phyloP scores from a whole-genome alignment of 306 rosid genomes.

The Canavalia gladiata region DNA sequence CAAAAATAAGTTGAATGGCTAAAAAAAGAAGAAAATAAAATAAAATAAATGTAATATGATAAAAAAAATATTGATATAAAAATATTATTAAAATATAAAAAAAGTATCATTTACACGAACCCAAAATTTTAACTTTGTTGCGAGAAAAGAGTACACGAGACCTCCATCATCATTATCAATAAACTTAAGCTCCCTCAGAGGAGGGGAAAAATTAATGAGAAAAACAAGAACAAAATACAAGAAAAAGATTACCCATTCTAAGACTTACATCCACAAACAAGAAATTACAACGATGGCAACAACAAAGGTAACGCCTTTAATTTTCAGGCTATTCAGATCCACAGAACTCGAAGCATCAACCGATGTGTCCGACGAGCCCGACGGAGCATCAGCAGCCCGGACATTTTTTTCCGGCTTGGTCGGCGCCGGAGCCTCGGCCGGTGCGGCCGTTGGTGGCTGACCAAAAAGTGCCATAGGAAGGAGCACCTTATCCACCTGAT shows the following conservation, averaged over 20 bases:
- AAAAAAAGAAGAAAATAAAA: too few relatives aligned
- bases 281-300: conserved; percentile 32
- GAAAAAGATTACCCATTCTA: neutral
- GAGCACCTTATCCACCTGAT: conserved; percentile 85
- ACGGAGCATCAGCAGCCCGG: conserved; percentile 66
- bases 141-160: conserved; percentile 47
- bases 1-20: too few relatives aligned
- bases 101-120: conserved; percentile 35
- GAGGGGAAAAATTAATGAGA: neutral
- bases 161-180: conserved; percentile 51
- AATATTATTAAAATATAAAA: too few relatives aligned
- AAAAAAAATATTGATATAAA: too few relatives aligned
- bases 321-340: conserved; percentile 18
- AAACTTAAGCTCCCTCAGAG: conserved; percentile 18
- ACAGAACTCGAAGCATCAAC: conserved; percentile 53
- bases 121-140: conserved; percentile 48
- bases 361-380: conserved; percentile 55
- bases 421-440: conserved; percentile 77
- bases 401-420: conserved; percentile 64
- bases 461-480: conserved; percentile 82
- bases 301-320: conserved; percentile 18
- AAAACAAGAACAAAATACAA: neutral
- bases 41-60: too few relatives aligned
- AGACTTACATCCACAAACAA: conserved; percentile 41
- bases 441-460: conserved; percentile 34